Evolutionary conservation across 306 rosid genomes (phyloP), one percentile per base, ranked within the genome.

Genomic region (Cotoneaster glaucophyllus): DNA sequence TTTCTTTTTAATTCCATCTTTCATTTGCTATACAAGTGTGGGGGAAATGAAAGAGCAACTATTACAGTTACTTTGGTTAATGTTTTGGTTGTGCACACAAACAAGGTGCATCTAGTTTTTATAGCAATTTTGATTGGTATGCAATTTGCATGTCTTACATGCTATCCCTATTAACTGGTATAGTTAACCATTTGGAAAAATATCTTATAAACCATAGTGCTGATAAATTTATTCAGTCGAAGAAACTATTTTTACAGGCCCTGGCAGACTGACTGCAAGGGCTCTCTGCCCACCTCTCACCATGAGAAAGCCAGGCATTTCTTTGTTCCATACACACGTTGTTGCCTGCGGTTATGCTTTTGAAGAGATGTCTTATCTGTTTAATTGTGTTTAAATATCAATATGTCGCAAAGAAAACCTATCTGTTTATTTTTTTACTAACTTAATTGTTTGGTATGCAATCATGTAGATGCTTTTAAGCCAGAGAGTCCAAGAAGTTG

Each of bases 401-500:
- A 9, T 73, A 39, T 25, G 25, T 59, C 4, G 8, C 22, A 63
- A 15, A 63, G 37, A 61, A 61, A 26, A 25, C 13, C 8, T 12
- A 31, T 63, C 22, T 29, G 7, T 63, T 31, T 31, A 12, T 29
- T 29, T 63, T 11, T n/a, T 64, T 54, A 73, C 54, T 62, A 58
- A 29, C 72, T 79, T 48, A 71, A 22, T 65, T 66, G 22, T 39
- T 26, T 78, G 31, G 26, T 17, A 59, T 74, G 26, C 43, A 66
- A 25, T 80, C 58, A 34, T 72, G 68, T 81, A 95, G 99, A 92
- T 92, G 97, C 99, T 95, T 81, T 90, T 95, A 77, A 95, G 97
- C 86, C 99, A 95, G 83, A 89, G 96, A 81, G 99, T 95, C 80
- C 97, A 92, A 84, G 99, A 95, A 85, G 90, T 89, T 80, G 96